Evolutionary conservation across 305 asterid species (phyloP).

Genomic region (Rubia balearica): DNA sequence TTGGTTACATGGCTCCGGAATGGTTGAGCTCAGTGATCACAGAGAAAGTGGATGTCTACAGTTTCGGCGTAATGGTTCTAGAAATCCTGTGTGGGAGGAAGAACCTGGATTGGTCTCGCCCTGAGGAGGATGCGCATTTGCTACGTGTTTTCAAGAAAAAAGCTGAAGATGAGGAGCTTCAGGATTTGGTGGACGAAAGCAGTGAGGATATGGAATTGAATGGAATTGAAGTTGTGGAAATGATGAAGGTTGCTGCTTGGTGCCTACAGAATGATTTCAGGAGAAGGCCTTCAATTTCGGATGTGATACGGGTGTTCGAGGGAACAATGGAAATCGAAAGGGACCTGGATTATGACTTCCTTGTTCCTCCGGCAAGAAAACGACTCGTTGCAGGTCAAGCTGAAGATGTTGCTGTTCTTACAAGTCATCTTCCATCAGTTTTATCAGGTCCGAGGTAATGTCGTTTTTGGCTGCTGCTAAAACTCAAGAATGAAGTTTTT

Average conservation of each 20-base stretch:
- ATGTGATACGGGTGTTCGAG: slow-evolving; percentile 26
- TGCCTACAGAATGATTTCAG: slow-evolving; percentile 21
- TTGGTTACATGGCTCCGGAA: slow-evolving; percentile 37
- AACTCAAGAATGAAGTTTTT: background rate
- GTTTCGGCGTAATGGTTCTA: slow-evolving; percentile 30
- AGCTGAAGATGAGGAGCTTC: slow-evolving; percentile 20
- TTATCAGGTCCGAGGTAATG: slow-evolving; percentile 37
- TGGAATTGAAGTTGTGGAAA: slow-evolving; percentile 9
- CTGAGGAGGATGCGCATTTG: slow-evolving; percentile 18
- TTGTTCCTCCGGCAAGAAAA: background rate
- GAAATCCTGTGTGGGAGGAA: slow-evolving; percentile 30
- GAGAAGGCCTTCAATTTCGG: slow-evolving; percentile 22
- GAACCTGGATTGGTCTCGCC: slow-evolving; percentile 20
- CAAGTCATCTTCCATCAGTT: slow-evolving; percentile 10
- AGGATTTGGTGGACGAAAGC: slow-evolving; percentile 23
- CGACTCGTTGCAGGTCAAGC: background rate
- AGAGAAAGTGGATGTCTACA: slow-evolving; percentile 33
- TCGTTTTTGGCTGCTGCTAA: background rate
- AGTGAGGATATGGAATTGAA: slow-evolving; percentile 14
- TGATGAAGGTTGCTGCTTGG: slow-evolving; percentile 20
- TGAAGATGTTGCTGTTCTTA: no score
- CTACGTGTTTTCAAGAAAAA: slow-evolving; percentile 23
- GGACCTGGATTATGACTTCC: slow-evolving; percentile 15
- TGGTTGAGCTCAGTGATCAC: slow-evolving; percentile 26
- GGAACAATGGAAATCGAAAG: slow-evolving; percentile 20